A percentile compares a stretch with the other conserved stretches of the same genome.
These are phyloP conservation scores for Candida caryicola DNA, from an alignment of 805 yeast genomes.

Conservation along the genomic window DNA sequence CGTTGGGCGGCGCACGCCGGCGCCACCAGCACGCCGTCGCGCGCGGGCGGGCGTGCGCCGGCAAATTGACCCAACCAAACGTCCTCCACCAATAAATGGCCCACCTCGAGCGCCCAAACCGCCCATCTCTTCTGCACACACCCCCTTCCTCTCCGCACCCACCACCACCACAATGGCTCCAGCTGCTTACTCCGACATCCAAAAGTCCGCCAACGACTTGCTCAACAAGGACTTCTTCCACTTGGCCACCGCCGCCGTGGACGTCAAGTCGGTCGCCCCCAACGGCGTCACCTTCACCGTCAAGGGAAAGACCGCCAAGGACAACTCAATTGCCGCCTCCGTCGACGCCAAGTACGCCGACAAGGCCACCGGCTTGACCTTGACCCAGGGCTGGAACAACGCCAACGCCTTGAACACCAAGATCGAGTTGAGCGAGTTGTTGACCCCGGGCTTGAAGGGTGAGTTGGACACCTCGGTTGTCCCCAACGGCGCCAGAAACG, in stretches of 20 bases:
- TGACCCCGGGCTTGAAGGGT: conserved; percentile 93
- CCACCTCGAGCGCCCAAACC: not conserved
- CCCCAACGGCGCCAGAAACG: conserved; percentile 82
- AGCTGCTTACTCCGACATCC: conserved; percentile 89
- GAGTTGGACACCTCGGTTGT: conserved; percentile 84
- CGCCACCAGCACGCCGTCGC: too few relatives aligned
- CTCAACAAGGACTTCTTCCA: conserved; percentile 93
- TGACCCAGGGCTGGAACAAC: conserved; percentile 98
- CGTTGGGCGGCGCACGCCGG: too few relatives aligned
- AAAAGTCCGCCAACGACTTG: conserved; percentile 88
- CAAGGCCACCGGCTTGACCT: conserved; percentile 85
- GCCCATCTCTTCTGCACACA: conserved; percentile 6
- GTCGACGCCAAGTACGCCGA: conserved; percentile 91
- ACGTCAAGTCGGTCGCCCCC: conserved; percentile 90
- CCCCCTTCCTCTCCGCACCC: too few relatives aligned
- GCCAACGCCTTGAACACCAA: conserved; percentile 89
- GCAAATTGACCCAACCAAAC: not conserved
- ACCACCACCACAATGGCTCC: conserved; percentile 46
- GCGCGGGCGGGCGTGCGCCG: conserved; percentile 1
- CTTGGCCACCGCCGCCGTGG: conserved; percentile 80
- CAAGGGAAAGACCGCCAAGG: conserved; percentile 83
- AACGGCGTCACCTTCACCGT: conserved; percentile 94
- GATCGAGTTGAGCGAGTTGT: conserved; percentile 85
- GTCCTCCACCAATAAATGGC: not conserved
- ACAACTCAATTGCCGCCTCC: conserved; percentile 80